These are phyloP conservation scores for Hypsizygus marmoreus DNA, from an alignment of 768 basidiomycete species.

Conservation along the genomic window DNA sequence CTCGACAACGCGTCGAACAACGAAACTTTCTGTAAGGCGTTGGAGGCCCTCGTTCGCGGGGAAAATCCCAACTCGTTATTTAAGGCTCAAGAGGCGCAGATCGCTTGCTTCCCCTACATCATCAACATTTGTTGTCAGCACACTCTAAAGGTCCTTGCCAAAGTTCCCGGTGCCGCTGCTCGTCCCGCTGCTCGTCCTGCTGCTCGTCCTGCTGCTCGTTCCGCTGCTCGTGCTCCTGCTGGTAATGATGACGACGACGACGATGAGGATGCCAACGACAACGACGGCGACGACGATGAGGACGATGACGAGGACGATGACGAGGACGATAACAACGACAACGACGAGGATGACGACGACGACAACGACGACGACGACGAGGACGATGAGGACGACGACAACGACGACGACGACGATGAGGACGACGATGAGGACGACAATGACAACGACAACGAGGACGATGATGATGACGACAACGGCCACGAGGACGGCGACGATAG, in stretches of 20 bases:
- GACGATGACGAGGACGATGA: not conserved
- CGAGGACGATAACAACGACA: not conserved
- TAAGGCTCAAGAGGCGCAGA: constrained; percentile 5
- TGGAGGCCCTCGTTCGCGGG: not conserved
- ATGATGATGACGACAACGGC: too few relatives aligned
- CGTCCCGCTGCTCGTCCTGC: too few relatives aligned
- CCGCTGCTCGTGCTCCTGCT: too few relatives aligned
- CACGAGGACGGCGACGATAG: too few relatives aligned
- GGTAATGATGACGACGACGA: too few relatives aligned
- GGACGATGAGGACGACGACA: too few relatives aligned
- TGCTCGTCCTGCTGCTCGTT: too few relatives aligned
- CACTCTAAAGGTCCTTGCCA: constrained; percentile 1
- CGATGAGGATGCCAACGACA: not conserved
- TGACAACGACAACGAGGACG: too few relatives aligned
- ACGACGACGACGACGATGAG: too few relatives aligned
- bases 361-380: too few relatives aligned
- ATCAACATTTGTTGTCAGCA: constrained; percentile 17
- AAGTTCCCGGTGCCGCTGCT: not conserved
- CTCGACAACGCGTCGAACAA: constrained; percentile 21
- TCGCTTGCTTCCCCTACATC: constrained; percentile 23
- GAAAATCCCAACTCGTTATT: constrained; percentile 8
- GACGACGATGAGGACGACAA: too few relatives aligned
- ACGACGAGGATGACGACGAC: too few relatives aligned
- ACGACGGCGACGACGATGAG: not conserved
- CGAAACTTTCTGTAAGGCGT: constrained; percentile 4